Evolutionary conservation across 108 stramenopile species (phyloP).

Genomic region (Fragilaria crotonensis): DNA sequence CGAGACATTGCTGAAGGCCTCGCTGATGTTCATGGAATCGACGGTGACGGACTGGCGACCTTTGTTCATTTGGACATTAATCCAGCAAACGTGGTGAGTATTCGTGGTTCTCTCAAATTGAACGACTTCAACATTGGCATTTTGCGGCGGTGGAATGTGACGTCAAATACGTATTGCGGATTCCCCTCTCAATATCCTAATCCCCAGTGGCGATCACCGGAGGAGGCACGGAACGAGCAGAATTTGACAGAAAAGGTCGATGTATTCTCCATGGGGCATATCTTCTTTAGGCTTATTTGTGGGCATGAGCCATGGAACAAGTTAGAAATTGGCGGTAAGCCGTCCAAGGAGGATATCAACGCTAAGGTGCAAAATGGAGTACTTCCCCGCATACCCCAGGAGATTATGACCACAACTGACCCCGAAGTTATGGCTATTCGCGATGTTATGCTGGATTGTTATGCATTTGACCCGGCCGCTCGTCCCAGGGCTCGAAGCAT

Average conservation of each 20-base stretch:
- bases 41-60: slow-evolving; percentile 50
- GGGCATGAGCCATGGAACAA: slow-evolving; percentile 71
- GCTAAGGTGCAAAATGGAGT: slow-evolving; percentile 40
- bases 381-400: slow-evolving; percentile 44
- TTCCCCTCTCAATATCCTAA: slow-evolving; percentile 67
- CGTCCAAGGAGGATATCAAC: slow-evolving; percentile 37
- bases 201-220: slow-evolving; percentile 69
- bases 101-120: slow-evolving; percentile 48
- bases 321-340: slow-evolving; percentile 47
- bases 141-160: slow-evolving; percentile 53
- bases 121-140: slow-evolving; percentile 81
- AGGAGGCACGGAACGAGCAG: slow-evolving; percentile 53
- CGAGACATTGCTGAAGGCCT: slow-evolving; percentile 54
- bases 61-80: slow-evolving; percentile 77
- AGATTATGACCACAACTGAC: slow-evolving; percentile 31
- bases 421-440: slow-evolving; percentile 58
- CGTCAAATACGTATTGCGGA: slow-evolving; percentile 47
- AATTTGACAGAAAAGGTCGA: slow-evolving; percentile 69
- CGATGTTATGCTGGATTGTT: slow-evolving; percentile 58
- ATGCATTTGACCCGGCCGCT: slow-evolving; percentile 39
- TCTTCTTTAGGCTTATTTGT: slow-evolving; percentile 67
- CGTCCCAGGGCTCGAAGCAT: slow-evolving; percentile 49
- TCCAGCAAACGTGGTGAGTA: slow-evolving; percentile 59
- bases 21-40: slow-evolving; percentile 64
- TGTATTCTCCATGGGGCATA: slow-evolving; percentile 73